A percentile compares a stretch with the other conserved stretches of the same genome.
These are phyloP conservation scores for Circinella minor DNA, from an alignment of 371 early-diverging fungal species.

Conservation along the genomic window DNA sequence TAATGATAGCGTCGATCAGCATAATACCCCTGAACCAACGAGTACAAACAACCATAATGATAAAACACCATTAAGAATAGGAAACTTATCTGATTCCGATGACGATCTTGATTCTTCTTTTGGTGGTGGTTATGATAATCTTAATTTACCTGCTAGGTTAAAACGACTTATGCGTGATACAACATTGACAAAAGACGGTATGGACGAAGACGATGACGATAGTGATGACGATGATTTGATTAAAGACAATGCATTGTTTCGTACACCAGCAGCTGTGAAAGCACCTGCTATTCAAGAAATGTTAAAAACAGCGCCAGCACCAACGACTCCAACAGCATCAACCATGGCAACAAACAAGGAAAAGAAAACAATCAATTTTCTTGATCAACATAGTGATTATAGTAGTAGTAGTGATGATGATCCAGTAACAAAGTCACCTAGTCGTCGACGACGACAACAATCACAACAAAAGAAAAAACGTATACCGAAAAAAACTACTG, in stretches of 20 bases:
- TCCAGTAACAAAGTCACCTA: not conserved
- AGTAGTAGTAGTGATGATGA: constrained; percentile 12
- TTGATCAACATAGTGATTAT: constrained; percentile 1
- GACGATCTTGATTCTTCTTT: constrained; percentile 11
- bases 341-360: constrained; percentile 1
- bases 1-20: not conserved
- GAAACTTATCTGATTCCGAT: constrained; percentile 22
- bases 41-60: not conserved
- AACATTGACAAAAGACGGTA: not conserved
- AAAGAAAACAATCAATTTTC: constrained; percentile 1
- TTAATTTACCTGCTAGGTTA: constrained; percentile 21
- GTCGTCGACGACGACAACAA: constrained; percentile 6
- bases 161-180: constrained; percentile 24
- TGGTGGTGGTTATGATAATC: constrained; percentile 15
- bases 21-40: constrained; percentile 9
- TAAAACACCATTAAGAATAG: not conserved
- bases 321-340: not conserved
- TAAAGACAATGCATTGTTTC: constrained; percentile 16
- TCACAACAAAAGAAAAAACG: not conserved
- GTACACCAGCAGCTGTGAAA: constrained; percentile 23
- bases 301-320: not conserved
- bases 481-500: not conserved
- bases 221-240: constrained; percentile 20
- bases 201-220: constrained; percentile 14
- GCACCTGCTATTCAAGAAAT: constrained; percentile 18